Evolutionary conservation across 2,329 filamentous ascomycete species (phyloP), one percentile per base, ranked within the genome.

Genomic region (Cordyceps cateniannulata): DNA sequence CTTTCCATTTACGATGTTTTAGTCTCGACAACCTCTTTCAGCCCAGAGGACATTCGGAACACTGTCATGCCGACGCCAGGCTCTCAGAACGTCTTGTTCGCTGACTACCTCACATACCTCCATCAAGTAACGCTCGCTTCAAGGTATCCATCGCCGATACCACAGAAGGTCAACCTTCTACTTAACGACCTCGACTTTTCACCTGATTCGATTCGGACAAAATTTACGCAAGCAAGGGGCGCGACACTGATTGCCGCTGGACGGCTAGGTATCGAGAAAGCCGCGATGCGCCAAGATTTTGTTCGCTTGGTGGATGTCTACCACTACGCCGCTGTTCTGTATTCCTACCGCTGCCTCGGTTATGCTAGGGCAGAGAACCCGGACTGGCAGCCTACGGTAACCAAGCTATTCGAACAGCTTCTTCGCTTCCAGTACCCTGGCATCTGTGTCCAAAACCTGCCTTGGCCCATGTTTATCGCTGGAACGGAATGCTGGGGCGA

Each of bases 381-480:
- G 0, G 66, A 69, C 29, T 62, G 66, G 59, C 47, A 44, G 6
- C 47, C 66, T 5, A 63, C 65, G 2, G 59, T 63, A 32, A 50
- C 42, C 5, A 66, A 65, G 35, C 60, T 69, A 22, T 68, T 68
- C 35, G 65, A 66, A 27, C 66, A 65, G 51, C 64, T 70, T 5
- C 50, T 56, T 0, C 59, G 63, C 7, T 63, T 71, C n/a, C 66
- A 69, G 38, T 64, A 69, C 6, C 49, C 62, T 5, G 61, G 65
- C 5, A 45, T 64, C 6, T 70, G 66, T 59, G 62, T 68, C 3
- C 69, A 71, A 35, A 71, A 71, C 48, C 62, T 71, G 24, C 66
- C 69, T 0, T 71, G 69, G 69, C 69, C 69, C 1, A 63, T 65
- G 5, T 71, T 71, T 38, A 66, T 71, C 9, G 69, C 69, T 1